phyloP scores from a whole-genome alignment of 1,284 basidiomycete species.

The Microbotryum silenes-acaulis region DNA sequence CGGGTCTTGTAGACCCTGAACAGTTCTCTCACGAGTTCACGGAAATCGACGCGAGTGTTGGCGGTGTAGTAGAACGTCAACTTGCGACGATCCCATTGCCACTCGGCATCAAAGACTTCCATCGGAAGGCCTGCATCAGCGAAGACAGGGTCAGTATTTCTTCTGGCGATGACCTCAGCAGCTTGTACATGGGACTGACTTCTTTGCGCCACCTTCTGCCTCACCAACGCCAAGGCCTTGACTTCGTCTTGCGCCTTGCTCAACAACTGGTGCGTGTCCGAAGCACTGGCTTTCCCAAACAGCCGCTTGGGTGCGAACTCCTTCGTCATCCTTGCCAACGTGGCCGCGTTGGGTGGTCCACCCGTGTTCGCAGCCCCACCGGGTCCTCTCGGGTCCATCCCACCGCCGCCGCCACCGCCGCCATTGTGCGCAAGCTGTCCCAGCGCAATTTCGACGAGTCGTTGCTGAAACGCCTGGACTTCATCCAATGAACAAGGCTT shows the following conservation, averaged over 20 bases:
- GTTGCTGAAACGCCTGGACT: slow-evolving; percentile 79
- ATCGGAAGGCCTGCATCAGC: slow-evolving; percentile 62
- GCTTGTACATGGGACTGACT: slow-evolving; percentile 36
- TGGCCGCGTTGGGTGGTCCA: slow-evolving; percentile 17
- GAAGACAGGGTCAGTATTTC: neutral
- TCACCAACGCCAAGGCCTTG: slow-evolving; percentile 83
- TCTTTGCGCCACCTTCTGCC: slow-evolving; percentile 82
- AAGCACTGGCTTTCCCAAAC: slow-evolving; percentile 77
- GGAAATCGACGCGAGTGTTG: slow-evolving; percentile 92
- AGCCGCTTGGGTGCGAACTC: slow-evolving; percentile 96
- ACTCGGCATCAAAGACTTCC: slow-evolving; percentile 96
- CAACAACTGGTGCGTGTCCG: slow-evolving; percentile 70
- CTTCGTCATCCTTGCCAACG: slow-evolving; percentile 48
- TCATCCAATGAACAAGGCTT: slow-evolving; percentile 81
- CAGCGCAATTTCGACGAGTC: slow-evolving; percentile 47
- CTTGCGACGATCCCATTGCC: slow-evolving; percentile 97
- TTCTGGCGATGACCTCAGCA: neutral
- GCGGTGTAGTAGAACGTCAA: slow-evolving; percentile 96
- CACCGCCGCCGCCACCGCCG: neutral
- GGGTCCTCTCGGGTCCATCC: neutral
- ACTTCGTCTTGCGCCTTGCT: slow-evolving; percentile 82
- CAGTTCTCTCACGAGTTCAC: slow-evolving; percentile 85
- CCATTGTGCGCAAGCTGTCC: slow-evolving; percentile 24
- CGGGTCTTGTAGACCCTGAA: slow-evolving; percentile 74
- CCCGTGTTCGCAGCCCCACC: slow-evolving; percentile 1